These are phyloP conservation scores for Hypholoma sublateritium DNA, from an alignment of 768 basidiomycete species.

Conservation along the genomic window DNA sequence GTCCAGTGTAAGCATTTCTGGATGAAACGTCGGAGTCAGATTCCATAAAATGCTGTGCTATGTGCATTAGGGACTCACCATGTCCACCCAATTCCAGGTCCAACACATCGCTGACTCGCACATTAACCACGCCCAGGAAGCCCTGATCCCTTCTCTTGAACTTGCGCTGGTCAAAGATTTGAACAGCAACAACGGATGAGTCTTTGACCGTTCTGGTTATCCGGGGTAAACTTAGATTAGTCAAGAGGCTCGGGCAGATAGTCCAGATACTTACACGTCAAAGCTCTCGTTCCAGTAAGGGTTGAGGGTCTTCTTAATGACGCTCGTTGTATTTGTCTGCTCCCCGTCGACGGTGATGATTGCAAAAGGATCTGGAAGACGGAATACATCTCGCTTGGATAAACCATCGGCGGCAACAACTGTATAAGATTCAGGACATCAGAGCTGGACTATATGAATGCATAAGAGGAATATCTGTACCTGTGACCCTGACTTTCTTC, in stretches of 20 bases:
- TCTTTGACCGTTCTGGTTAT: conserved; percentile 84
- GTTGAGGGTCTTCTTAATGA: conserved; percentile 94
- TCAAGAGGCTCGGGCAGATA: not conserved
- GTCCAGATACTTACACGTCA: conserved; percentile 70
- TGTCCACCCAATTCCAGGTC: conserved; percentile 93
- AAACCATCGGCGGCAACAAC: conserved; percentile 95
- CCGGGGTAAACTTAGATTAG: conserved; percentile 7
- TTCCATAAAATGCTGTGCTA: not conserved
- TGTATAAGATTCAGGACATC: conserved; percentile 28
- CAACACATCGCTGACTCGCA: conserved; percentile 85
- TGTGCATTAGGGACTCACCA: conserved; percentile 51
- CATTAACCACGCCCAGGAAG: conserved; percentile 96
- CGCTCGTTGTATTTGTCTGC: conserved; percentile 95
- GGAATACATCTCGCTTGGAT: conserved; percentile 93
- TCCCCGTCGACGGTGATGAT: conserved; percentile 98
- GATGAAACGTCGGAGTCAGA: conserved; percentile 5
- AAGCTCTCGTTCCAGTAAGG: conserved; percentile 99
- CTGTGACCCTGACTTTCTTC: conserved; percentile 81
- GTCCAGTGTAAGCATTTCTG: conserved; percentile 96
- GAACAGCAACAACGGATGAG: conserved; percentile 95
- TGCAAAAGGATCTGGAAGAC: conserved; percentile 96
- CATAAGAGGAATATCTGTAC: conserved; percentile 34
- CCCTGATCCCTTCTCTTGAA: conserved; percentile 99
- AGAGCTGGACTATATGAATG: not conserved
- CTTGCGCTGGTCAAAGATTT: conserved; percentile 99